Percentiles rank a stretch among this genome's conserved stretches.
phyloP scores from a whole-genome alignment of 1,284 basidiomycete species.

The Flammula alnicola region DNA sequence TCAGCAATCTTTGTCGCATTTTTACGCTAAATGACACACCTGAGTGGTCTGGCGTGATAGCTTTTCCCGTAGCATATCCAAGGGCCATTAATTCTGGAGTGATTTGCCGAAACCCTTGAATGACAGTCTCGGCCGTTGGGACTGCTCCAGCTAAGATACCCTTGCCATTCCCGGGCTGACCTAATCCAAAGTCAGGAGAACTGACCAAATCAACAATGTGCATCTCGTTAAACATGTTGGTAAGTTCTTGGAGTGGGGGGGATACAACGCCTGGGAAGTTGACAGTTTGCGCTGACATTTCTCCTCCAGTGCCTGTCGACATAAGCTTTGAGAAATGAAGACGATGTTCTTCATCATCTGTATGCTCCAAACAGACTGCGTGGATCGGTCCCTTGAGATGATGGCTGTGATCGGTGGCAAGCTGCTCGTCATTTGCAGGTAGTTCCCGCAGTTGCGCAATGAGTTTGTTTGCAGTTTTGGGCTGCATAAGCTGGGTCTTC shows the following conservation, averaged over 20 bases:
- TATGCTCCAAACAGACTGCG: slow-evolving; percentile 68
- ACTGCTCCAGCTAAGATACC: slow-evolving; percentile 74
- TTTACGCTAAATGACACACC: slow-evolving; percentile 42
- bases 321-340: slow-evolving; percentile 54
- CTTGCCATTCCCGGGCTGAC: slow-evolving; percentile 43
- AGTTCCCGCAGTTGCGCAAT: slow-evolving; percentile 68
- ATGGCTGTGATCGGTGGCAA: slow-evolving; percentile 27
- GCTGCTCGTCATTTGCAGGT: slow-evolving; percentile 40
- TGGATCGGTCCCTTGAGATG: slow-evolving; percentile 60
- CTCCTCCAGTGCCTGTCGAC: slow-evolving; percentile 5
- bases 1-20: neutral
- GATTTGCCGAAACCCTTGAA: slow-evolving; percentile 68
- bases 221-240: slow-evolving; percentile 56
- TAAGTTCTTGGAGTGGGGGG: slow-evolving; percentile 55
- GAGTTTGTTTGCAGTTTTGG: slow-evolving; percentile 69
- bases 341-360: slow-evolving; percentile 63
- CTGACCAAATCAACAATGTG: slow-evolving; percentile 61
- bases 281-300: slow-evolving; percentile 11
- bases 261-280: slow-evolving; percentile 45
- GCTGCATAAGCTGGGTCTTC: slow-evolving; percentile 69
- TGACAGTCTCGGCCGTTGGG: slow-evolving; percentile 72
- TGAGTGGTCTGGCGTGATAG: slow-evolving; percentile 69
- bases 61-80: slow-evolving; percentile 73
- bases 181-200: slow-evolving; percentile 62
- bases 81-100: slow-evolving; percentile 78